These are phyloP conservation scores for Ehretia macrophylla DNA, from an alignment of 257 asterid species.

Conservation along the genomic window DNA sequence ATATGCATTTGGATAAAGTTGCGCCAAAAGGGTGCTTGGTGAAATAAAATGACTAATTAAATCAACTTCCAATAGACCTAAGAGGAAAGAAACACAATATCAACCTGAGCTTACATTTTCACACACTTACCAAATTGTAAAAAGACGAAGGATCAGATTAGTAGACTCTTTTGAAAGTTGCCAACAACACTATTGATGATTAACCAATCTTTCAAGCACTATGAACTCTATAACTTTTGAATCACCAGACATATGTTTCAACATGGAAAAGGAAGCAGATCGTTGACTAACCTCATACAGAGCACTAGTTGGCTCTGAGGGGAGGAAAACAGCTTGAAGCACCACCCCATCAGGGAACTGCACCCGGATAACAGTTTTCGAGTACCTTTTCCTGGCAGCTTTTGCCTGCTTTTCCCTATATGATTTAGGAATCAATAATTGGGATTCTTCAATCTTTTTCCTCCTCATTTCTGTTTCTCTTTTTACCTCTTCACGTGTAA, in stretches of 20 bases:
- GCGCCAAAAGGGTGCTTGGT: no score
- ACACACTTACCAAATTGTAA: no score
- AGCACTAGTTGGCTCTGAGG: slow-evolving; percentile 63
- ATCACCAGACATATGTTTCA: neutral
- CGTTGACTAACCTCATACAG: slow-evolving; percentile 58
- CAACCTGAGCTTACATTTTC: no score
- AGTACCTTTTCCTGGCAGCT: slow-evolving; percentile 66
- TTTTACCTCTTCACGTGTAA: slow-evolving; percentile 64
- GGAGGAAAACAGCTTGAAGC: slow-evolving; percentile 82
- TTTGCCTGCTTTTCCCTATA: slow-evolving; percentile 83
- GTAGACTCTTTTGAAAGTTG: no score
- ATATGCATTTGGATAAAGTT: no score
- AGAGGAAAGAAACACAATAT: no score
- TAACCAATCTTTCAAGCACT: no score
- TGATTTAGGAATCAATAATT: slow-evolving; percentile 88
- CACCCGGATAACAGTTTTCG: slow-evolving; percentile 61
- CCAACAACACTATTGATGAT: no score
- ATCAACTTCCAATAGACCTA: no score
- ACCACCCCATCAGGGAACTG: slow-evolving; percentile 95
- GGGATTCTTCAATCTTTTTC: slow-evolving; percentile 77
- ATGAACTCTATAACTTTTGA: no score
- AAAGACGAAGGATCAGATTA: no score
- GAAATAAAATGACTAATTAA: no score
- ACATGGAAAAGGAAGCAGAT: neutral
- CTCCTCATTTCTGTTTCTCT: slow-evolving; percentile 74